Conservation (phyloP, 495 filamentous ascomycete species). For the Neurospora sp. region DNA sequence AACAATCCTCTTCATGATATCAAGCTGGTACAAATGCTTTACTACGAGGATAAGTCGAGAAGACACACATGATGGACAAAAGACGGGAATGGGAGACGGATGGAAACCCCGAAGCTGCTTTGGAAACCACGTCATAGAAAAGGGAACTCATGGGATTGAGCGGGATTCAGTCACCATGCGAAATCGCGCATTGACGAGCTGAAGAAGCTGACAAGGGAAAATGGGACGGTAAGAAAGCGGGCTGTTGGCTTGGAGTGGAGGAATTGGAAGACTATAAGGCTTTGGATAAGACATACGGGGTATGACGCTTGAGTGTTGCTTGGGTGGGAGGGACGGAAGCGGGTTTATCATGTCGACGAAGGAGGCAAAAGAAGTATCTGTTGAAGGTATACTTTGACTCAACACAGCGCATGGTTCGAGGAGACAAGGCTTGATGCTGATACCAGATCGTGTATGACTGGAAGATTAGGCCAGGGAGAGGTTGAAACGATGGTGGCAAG, state of each 20-base stretch:
- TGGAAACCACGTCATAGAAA: too few relatives aligned
- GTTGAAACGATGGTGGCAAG: not conserved
- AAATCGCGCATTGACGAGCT: not conserved
- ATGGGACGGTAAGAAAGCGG: not conserved
- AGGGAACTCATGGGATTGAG: not conserved
- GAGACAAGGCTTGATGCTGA: not conserved
- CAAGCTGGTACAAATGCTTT: not conserved
- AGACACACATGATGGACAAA: not conserved
- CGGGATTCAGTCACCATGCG: not conserved
- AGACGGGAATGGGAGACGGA: not conserved
- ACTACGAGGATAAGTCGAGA: not conserved
- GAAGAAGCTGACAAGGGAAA: not conserved
- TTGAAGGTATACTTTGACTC: not conserved
- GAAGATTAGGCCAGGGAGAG: not conserved
- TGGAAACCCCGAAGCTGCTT: too few relatives aligned
- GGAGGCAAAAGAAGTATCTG: not conserved
- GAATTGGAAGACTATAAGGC: not conserved
- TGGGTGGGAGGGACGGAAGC: not conserved
- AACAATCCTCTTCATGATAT: not conserved
- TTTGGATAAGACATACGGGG: not conserved
- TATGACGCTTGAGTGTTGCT: not conserved
- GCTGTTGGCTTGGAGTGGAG: not conserved
- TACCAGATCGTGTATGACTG: not conserved
- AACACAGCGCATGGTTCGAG: not conserved
- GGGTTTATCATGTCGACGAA: not conserved